phyloP scores from a whole-genome alignment of 768 basidiomycete species.

The Pleurotus tuoliensis region DNA sequence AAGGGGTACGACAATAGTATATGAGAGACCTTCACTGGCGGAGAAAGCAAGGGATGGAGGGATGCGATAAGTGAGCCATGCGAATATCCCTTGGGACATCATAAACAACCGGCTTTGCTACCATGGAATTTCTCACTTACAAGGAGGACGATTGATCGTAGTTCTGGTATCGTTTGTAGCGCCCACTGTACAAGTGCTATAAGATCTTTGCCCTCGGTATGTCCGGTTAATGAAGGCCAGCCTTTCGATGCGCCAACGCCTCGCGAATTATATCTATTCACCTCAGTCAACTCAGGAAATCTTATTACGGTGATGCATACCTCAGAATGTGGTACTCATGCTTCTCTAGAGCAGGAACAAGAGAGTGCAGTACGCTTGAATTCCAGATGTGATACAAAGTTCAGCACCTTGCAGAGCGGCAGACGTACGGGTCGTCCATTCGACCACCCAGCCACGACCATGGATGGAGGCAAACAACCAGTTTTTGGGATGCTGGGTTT shows the following conservation, averaged over 20 bases:
- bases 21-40: constrained; percentile 54
- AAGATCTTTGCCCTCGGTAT: constrained; percentile 67
- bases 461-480: constrained; percentile 75
- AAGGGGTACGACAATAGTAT: constrained; percentile 77
- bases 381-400: not conserved
- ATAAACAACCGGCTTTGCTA: constrained; percentile 5
- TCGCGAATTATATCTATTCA: constrained; percentile 70
- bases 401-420: not conserved
- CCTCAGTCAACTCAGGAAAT: not conserved
- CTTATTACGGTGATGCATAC: not conserved
- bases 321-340: constrained; percentile 51
- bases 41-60: constrained; percentile 50
- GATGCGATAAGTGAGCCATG: constrained; percentile 74
- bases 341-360: constrained; percentile 38
- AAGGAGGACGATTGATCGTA: constrained; percentile 52
- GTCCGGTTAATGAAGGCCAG: constrained; percentile 69
- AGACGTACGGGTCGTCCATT: constrained; percentile 71
- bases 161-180: constrained; percentile 33
- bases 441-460: constrained; percentile 84
- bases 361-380: constrained; percentile 39
- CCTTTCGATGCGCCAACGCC: constrained; percentile 75
- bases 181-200: constrained; percentile 58
- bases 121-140: constrained; percentile 34
- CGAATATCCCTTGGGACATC: constrained; percentile 66
- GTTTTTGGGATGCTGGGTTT: constrained; percentile 23